Evolutionary conservation across 306 rosid species (phyloP).

Genomic region (Rosa persica): DNA sequence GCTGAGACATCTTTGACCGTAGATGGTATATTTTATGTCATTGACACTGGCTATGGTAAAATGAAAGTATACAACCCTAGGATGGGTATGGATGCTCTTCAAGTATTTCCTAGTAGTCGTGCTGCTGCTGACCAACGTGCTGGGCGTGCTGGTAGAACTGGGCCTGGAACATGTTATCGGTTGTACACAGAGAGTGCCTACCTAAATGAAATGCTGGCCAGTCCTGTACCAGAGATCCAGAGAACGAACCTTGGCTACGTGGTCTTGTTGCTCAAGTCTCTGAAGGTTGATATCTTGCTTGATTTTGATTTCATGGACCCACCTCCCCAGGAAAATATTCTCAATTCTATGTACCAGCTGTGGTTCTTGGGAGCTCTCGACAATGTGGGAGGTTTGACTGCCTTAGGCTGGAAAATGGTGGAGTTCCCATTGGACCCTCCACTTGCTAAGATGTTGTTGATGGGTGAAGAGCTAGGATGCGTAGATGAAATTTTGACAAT

Average conservation of each 20-base stretch:
- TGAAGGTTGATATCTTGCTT: conserved; percentile 81
- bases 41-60: conserved; percentile 93
- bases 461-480: conserved; percentile 80
- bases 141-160: conserved; percentile 98
- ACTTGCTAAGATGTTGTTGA: conserved; percentile 92
- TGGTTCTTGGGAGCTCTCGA: conserved; percentile 97
- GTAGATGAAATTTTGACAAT: conserved; percentile 79
- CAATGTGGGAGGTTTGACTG: conserved; percentile 83
- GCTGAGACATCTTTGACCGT: conserved; percentile 97
- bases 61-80: conserved; percentile 95
- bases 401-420: conserved; percentile 94
- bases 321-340: conserved; percentile 93
- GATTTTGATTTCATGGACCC: conserved; percentile 99
- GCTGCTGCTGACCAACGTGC: conserved; percentile 98
- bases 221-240: conserved; percentile 96
- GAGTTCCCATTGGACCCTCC: conserved; percentile 97
- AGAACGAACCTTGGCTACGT: conserved; percentile 93
- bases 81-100: conserved; percentile 99
- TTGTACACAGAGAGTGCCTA: conserved; percentile 83
- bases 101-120: conserved; percentile 89
- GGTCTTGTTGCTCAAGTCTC: conserved; percentile 87
- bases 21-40: conserved; percentile 87
- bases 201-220: conserved; percentile 75
- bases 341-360: conserved; percentile 93
- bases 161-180: conserved; percentile 95